Base-by-base conservation (phyloP, 495 filamentous ascomycete species). In the Cairneyella variabilis region DNA sequence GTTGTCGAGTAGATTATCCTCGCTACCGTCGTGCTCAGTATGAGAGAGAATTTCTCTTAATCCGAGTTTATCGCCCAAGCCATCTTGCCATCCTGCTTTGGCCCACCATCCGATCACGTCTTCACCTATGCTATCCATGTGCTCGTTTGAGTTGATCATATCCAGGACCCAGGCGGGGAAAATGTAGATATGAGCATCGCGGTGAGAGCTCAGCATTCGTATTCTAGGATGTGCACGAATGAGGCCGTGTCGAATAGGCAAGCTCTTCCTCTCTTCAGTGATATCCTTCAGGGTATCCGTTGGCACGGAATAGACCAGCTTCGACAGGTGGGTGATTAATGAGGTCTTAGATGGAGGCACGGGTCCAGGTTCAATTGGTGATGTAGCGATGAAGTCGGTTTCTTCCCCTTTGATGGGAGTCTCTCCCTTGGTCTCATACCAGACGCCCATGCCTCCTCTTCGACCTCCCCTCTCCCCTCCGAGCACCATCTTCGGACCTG, bases 71-170 rank as follows among this genome's bases (percentile, higher is more conserved):
- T 83, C 77, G 1, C 76, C 81, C 0, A 97, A 71, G 0, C 89
- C 86, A 20, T 79, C 72, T 68, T 97, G 91, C 93, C 93, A 99
- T 28, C 78, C 82, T 0, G 91, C 78, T 65, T 97, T 97, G 11
- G 90, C 90, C 91, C 91, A 95, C 85, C 86, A 95, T 11, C 91
- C 92, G 16, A 99, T 68, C 17, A 97, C 78, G 60, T 97, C 95
- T 69, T 99, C 93, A 46, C 86, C 85, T 48, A 99, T 80, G 36
- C 82, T 91, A 46, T 96, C 86, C 39, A 97, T 78, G 17, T 75
- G 82, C 17, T 92, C 85, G 55, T 97, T 92, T 22, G 71, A 73
- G 45, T 76, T 76, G 22, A 91, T 78, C 62, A 96, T 82, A n/a
- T 90, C 83, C 57, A 91, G 76, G 6, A 95, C 81, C 93, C 95